A percentile compares a stretch with the other conserved stretches of the same genome.
Evolutionary conservation across 345 rosid species (phyloP).

Genomic region (Hirschfeldia incana): DNA sequence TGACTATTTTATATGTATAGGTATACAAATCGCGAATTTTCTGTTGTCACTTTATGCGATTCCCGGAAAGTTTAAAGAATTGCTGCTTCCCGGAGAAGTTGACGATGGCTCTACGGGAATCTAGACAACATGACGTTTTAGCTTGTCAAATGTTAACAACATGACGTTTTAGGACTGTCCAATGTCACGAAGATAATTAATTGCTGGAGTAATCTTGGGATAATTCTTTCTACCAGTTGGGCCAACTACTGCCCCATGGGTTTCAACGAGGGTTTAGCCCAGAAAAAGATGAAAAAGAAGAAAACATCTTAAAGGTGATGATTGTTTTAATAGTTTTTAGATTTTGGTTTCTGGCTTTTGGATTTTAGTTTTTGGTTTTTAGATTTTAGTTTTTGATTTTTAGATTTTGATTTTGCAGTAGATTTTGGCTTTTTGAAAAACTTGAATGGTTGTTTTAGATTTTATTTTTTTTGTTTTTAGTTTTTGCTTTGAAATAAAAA

Average conservation of each 20-base stretch:
- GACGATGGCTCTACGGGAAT: background rate
- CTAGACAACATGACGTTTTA: constrained; percentile 31
- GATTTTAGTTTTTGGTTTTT: too few species aligned
- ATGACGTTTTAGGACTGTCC: background rate
- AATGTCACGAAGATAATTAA: background rate
- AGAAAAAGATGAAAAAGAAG: too few species aligned
- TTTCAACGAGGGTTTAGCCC: background rate
- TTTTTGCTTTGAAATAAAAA: too few species aligned
- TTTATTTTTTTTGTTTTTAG: too few species aligned
- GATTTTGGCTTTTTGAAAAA: too few species aligned
- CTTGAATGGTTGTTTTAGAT: too few species aligned
- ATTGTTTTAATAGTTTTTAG: too few species aligned
- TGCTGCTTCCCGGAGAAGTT: constrained; percentile 12
- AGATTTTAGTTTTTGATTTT: too few species aligned
- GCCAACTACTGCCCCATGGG: constrained; percentile 4
- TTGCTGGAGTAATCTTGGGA: background rate
- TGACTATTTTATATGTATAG: background rate
- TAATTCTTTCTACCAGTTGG: background rate
- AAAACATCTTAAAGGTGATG: too few species aligned
- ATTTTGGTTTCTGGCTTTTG: too few species aligned
- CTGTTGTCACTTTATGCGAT: background rate
- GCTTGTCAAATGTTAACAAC: background rate
- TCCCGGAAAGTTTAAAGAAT: constrained; percentile 16
- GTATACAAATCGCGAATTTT: constrained; percentile 5
- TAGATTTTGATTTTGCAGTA: too few species aligned